These are phyloP conservation scores for Candida germanica DNA, from an alignment of 805 yeast species.

Conservation along the genomic window DNA sequence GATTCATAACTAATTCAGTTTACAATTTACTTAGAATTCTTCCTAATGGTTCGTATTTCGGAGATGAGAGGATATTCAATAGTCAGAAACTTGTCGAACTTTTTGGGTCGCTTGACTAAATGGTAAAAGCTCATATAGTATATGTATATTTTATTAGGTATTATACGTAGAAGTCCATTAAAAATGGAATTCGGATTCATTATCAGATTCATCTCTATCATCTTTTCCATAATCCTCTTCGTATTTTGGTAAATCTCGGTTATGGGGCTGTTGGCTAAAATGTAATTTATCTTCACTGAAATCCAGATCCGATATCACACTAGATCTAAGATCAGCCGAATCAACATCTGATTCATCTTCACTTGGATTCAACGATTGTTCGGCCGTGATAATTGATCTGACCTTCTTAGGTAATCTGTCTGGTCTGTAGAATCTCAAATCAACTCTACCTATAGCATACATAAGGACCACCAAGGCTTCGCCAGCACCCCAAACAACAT, in stretches of 20 bases:
- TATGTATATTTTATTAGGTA: background rate
- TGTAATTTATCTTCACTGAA: constrained; percentile 4
- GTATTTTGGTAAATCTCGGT: constrained; percentile 13
- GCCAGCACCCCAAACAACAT: constrained; percentile 63
- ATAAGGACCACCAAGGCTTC: constrained; percentile 56
- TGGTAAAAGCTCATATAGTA: too few relatives aligned
- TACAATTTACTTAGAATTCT: constrained; percentile 51
- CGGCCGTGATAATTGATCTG: constrained; percentile 38
- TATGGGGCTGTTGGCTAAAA: too few relatives aligned
- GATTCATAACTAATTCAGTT: constrained; percentile 32
- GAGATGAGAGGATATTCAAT: constrained; percentile 52
- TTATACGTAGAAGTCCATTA: constrained; percentile 9
- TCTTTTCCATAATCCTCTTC: constrained; percentile 15
- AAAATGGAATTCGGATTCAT: constrained; percentile 23
- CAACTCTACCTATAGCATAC: constrained; percentile 64
- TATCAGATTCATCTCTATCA: constrained; percentile 14
- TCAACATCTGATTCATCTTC: constrained; percentile 10
- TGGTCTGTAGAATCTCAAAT: constrained; percentile 76
- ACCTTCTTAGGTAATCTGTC: constrained; percentile 46
- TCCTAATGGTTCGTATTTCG: constrained; percentile 60
- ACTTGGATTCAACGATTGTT: constrained; percentile 24
- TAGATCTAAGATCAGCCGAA: constrained; percentile 9
- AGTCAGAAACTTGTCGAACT: constrained; percentile 49
- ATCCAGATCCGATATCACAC: constrained; percentile 12
- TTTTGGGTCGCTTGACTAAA: constrained; percentile 14